Base-by-base conservation (phyloP, 805 yeast genomes). In the Priceomyces castillae region DNA sequence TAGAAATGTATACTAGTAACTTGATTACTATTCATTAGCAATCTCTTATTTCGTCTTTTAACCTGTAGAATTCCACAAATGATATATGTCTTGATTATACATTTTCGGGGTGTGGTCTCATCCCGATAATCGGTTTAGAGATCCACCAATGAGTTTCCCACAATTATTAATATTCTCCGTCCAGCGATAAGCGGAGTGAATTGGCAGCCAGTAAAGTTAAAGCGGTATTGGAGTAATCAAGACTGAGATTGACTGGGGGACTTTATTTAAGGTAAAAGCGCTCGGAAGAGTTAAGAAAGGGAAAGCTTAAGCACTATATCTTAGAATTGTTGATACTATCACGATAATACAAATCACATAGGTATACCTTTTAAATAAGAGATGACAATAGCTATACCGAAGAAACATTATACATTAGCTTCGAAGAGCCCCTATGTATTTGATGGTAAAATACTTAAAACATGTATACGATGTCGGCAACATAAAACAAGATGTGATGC, bases 401-500 rank as follows among this genome's bases (percentile, higher is more conserved):
- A 20, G 15, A 34, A 18, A 34, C 37, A 23, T 19, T 34, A 34
- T 22, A 22, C 23, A 23, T 12, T 18, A 15, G 16, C 37, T 7
- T 18, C 19, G 14, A 22, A 14, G 45, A 39, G 47, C 41, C 40
- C 39, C 4, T 23, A 23, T 26, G n/a, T n/a, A 16, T 20, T 30
- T 4, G 45, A 44, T 6, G 52, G 49, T 7, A 61, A 59, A 41
- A 53, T 59, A 7, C 47, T 80, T 35, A 80, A 81, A 51, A 76
- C 86, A 9, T 83, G 89, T 56, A 69, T 76, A 3, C 66, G 84
- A 25, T 83, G 89, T 58, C 69, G 88, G 28, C 77, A 77, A 53
- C 84, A 81, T 51, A 83, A 83, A 57, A 81, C 82, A 14, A 80
- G 75, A 53, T 83, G 89, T 59, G 83, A 82, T 54, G 82, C 82